These are phyloP conservation scores for Colletotrichum orbiculare DNA, from an alignment of 2,329 filamentous ascomycete genomes.

Conservation along the genomic window DNA sequence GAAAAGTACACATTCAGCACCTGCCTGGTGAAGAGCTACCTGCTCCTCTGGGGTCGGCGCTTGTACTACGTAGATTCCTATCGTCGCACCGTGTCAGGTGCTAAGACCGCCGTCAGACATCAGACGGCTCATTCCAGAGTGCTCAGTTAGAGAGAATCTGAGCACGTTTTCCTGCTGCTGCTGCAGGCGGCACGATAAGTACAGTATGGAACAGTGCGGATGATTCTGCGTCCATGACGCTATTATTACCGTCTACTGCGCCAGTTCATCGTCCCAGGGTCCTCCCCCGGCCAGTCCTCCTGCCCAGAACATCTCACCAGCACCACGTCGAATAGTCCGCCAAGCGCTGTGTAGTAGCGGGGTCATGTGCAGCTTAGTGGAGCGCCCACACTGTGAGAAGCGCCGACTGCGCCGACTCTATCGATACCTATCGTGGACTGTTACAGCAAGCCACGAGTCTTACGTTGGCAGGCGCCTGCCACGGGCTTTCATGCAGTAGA, in stretches of 20 bases:
- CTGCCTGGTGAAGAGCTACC: constrained; percentile 14
- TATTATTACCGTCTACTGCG: constrained; percentile 16
- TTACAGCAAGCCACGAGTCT: background rate
- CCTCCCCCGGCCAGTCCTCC: background rate
- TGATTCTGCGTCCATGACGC: constrained; percentile 24
- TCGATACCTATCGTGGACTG: background rate
- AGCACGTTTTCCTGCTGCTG: background rate
- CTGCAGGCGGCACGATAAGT: constrained; percentile 29
- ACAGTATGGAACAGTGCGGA: constrained; percentile 26
- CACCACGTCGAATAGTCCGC: constrained; percentile 21
- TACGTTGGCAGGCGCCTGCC: too few relatives aligned
- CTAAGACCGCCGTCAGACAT: constrained; percentile 11
- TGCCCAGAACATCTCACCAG: constrained; percentile 24
- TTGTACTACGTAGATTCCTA: constrained; percentile 11
- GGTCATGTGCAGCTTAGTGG: constrained; percentile 29
- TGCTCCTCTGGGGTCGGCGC: constrained; percentile 10
- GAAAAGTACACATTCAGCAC: constrained; percentile 25
- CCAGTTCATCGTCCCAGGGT: background rate
- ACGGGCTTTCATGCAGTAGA: too few relatives aligned
- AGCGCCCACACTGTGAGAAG: constrained; percentile 13
- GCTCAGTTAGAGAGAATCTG: background rate
- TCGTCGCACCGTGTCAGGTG: constrained; percentile 32
- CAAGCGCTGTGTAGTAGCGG: constrained; percentile 23
- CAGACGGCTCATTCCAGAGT: constrained; percentile 8
- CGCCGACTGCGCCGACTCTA: constrained; percentile 23